Evolutionary conservation across 257 asterid species (phyloP), one percentile per base, ranked within the genome.

Genomic region (Gardenia jasminoides): DNA sequence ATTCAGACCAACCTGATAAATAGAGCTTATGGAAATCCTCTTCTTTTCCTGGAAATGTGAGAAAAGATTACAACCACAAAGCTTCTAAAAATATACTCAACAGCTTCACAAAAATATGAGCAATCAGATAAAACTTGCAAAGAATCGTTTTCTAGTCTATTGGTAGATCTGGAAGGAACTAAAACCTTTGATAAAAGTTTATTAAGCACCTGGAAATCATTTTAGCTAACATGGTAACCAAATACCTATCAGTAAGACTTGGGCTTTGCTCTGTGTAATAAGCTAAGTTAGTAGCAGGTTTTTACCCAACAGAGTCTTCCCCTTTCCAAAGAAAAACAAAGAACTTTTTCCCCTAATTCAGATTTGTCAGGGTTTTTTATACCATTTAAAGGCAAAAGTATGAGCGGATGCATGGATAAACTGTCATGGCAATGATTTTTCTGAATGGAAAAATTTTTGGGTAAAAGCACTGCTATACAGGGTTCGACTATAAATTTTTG

Each of bases 1-100:
- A 36, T 36, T 1, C 78, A 77, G 56, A 77, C 88, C 70, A 64
- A 92, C 97, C 98, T 94, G 99, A 80, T 91, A 90, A 76, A 94
- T 82, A 82, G 95, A 77, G 89, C 88, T 72, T 56, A 89, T 48
- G 85, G 98, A 94, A 72, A 90, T 83, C 82, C 31, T 84, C 83
- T 89, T 80, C 52, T 90, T 90, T 75, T 87, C 91, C 97, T 94
- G 93, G 75, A 82, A 81, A 76, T 48, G 70, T 59, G 84, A 48
- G 80, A 31, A 74, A 62, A 80, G 30, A 39, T 22, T 50, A 52
- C 48, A 44, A 10, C 52, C 28, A 65, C 20, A 11, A 72, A 72
- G 0, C 28, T 52, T 46, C 11, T 36, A 52, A 9, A 6, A 73
- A 30, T 79, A 66, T 19, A 30, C 20, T 20, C 8, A 16, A 54